These are phyloP conservation scores for Dryadomyces quercus-mongolicae DNA, from an alignment of 2,329 filamentous ascomycete species.

Conservation along the genomic window DNA sequence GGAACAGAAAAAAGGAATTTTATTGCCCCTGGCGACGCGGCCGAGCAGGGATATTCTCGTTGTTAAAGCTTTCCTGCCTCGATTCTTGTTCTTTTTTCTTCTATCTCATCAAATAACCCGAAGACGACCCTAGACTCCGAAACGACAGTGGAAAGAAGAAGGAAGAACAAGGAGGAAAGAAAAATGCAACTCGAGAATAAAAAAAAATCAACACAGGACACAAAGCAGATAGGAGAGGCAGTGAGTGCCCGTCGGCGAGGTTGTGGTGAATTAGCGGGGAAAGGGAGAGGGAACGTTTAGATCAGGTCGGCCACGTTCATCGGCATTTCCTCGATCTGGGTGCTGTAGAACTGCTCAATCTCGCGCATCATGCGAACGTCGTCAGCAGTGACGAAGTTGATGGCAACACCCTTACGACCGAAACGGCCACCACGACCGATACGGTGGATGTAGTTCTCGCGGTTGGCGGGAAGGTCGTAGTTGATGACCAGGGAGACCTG, in stretches of 20 bases:
- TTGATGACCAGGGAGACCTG: slow-evolving; percentile 99
- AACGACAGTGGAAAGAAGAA: slow-evolving; percentile 3
- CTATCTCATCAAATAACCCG: slow-evolving; percentile 7
- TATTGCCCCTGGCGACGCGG: slow-evolving; percentile 1
- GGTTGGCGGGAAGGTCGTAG: slow-evolving; percentile 97
- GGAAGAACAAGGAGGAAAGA: background rate
- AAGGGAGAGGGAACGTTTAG: slow-evolving; percentile 28
- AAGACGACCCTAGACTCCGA: slow-evolving; percentile 7
- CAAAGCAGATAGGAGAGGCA: background rate
- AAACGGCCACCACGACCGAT: slow-evolving; percentile 99
- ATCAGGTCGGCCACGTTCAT: slow-evolving; percentile 79
- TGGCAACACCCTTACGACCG: slow-evolving; percentile 99
- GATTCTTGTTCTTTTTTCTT: slow-evolving; percentile 4
- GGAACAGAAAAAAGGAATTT: background rate
- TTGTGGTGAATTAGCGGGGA: background rate
- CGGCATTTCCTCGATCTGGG: slow-evolving; percentile 99
- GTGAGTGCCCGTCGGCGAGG: background rate
- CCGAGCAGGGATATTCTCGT: background rate
- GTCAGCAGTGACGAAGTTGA: slow-evolving; percentile 99
- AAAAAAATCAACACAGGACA: background rate
- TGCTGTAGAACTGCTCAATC: slow-evolving; percentile 99
- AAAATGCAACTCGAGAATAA: background rate
- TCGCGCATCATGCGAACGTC: slow-evolving; percentile 99
- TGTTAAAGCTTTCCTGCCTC: background rate
- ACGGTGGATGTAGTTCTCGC: slow-evolving; percentile 99